Conservation (phyloP, 805 yeast species). For the Yamadazyma sp. region DNA sequence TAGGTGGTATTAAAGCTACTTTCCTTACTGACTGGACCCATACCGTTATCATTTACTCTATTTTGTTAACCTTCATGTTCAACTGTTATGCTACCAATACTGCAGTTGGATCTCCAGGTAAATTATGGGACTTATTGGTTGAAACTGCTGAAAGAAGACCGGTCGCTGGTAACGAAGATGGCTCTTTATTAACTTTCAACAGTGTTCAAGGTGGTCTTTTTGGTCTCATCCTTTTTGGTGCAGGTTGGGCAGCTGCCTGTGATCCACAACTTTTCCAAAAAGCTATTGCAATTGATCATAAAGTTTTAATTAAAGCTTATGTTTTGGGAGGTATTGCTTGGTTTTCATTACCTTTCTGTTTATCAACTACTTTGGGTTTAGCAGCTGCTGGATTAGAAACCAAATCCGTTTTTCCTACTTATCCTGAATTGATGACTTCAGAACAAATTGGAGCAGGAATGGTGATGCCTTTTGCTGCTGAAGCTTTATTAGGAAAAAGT, state of each 20-base stretch:
- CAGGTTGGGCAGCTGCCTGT: conserved; percentile 14
- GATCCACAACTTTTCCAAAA: conserved; percentile 25
- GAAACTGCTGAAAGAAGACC: conserved; percentile 21
- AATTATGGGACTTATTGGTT: conserved; percentile 39
- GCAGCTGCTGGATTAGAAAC: conserved; percentile 31
- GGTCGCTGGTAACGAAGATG: conserved; percentile 11
- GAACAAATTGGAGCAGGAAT: conserved; percentile 21
- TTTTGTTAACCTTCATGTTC: conserved; percentile 25
- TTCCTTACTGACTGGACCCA: conserved; percentile 77
- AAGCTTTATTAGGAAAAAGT: conserved; percentile 23
- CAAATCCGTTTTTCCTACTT: conserved; percentile 14
- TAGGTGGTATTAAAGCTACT: conserved; percentile 83
- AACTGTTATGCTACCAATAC: conserved; percentile 30
- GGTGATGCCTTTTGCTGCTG: conserved; percentile 20
- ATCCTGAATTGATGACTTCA: conserved; percentile 12
- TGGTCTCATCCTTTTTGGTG: conserved; percentile 15
- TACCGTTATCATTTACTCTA: conserved; percentile 42
- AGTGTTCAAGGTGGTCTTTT: conserved; percentile 21
- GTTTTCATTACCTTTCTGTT: conserved; percentile 23
- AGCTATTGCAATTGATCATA: conserved; percentile 26
- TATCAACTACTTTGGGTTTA: conserved; percentile 31
- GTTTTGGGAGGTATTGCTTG: conserved; percentile 22
- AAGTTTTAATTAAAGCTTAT: conserved; percentile 19
- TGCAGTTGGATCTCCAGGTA: conserved; percentile 42
- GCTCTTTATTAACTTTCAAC: conserved; percentile 16